Conservation (phyloP, 306 rosid species). For the Arachis stenosperma region DNA sequence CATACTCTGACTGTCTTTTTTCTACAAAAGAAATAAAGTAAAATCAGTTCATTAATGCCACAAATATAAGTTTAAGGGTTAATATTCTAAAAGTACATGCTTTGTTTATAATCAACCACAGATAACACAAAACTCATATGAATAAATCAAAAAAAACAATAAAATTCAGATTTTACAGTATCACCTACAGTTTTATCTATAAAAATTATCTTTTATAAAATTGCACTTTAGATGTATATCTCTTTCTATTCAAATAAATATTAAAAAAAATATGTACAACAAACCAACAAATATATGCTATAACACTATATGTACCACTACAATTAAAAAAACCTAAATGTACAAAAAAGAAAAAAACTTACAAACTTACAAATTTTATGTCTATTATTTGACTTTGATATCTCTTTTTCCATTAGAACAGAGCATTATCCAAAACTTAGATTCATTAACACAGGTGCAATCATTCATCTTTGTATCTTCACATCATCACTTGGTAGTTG, state of each 20-base stretch:
- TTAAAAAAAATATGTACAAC: slow-evolving; percentile 44
- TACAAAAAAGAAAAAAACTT: slow-evolving; percentile 25
- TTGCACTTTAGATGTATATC: slow-evolving; percentile 50
- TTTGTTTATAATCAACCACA: slow-evolving; percentile 32
- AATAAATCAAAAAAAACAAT: slow-evolving; percentile 44
- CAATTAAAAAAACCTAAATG: slow-evolving; percentile 27
- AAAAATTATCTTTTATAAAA: slow-evolving; percentile 51
- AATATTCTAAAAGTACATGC: slow-evolving; percentile 36
- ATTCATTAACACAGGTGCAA: too few relatives aligned
- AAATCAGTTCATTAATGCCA: background rate
- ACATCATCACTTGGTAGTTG: too few relatives aligned
- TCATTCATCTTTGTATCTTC: too few relatives aligned
- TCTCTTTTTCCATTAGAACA: slow-evolving; percentile 64
- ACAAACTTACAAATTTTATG: slow-evolving; percentile 35
- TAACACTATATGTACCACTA: slow-evolving; percentile 43
- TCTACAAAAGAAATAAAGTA: slow-evolving; percentile 38
- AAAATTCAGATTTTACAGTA: slow-evolving; percentile 49
- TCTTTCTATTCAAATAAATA: slow-evolving; percentile 21
- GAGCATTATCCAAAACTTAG: background rate
- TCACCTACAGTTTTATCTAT: slow-evolving; percentile 51
- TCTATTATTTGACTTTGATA: slow-evolving; percentile 64
- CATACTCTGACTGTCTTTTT: slow-evolving; percentile 52
- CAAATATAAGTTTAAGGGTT: too few relatives aligned
- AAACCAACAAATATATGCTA: slow-evolving; percentile 41
- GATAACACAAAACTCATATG: slow-evolving; percentile 43